Base-by-base conservation (phyloP, 2,329 filamentous ascomycete species). In the Acrocalymma vagum region DNA sequence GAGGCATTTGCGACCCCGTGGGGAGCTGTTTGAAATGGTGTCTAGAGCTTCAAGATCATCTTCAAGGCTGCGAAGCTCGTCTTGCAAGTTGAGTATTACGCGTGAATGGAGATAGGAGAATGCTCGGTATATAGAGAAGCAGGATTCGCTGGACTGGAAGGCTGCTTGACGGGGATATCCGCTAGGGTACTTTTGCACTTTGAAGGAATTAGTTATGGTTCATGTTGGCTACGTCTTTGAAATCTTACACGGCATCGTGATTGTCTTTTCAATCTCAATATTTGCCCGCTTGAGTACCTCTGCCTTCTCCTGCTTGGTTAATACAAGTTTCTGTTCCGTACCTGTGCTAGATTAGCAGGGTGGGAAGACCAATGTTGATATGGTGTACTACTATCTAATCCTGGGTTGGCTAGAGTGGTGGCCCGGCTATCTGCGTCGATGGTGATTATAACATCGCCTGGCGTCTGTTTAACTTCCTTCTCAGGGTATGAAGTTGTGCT, bases 81-180 rank as follows among this genome's bases (percentile, higher is more conserved):
- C 58, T 41, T 73, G 70, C 3, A 71, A 26, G 0, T 62, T 45
- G 0, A 69, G 45, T 0, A 72, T 50, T 1, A 70, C 52, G 1
- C 70, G 63, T 2, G 62, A 43, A 37, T 71, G 65, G 0, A 71
- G 40, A 39, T 67, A 68, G 5, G 29, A 22, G 35, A 70, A 72
- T 1, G 40, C 41, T 1, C 70, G 59, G 42, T 71, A 72, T 4
- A 70, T 57, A 4, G 62, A 58, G 23, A 62, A 71, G 33, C 57
- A 62, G 0, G 44, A 36, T n/a, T 72, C 69, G 33, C 67, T 69
- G 0, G 65, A 58, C 18, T 64, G 55, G 35, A 71, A 71, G 0
- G 59, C 61, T 3, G 69, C 67, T 4, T 61, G 49, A 1, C 29
- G 39, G 3, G 66, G 60, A 38, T 69, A 70, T 3, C 69, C 69